Evolutionary conservation across 139 green algal genomes (phyloP), one percentile per base, ranked within the genome.

Genomic region (Haematococcus lacustris): DNA sequence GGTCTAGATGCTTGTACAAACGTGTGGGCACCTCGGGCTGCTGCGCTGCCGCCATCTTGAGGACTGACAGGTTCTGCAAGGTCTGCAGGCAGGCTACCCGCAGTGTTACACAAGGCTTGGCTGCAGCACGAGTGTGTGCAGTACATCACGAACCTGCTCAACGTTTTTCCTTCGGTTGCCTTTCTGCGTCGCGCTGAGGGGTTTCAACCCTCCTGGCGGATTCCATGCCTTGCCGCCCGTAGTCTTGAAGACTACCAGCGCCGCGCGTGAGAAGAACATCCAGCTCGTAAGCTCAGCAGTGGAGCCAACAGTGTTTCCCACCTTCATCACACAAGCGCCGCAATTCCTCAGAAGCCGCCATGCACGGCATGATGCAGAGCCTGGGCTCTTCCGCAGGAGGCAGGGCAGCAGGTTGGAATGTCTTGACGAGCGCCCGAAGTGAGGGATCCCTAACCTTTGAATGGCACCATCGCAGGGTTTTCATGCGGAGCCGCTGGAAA

Each of bases 221-320:
- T 90, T 89, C 86, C 86, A 91, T 33, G 78, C 57, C 7, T 78
- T 68, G 26, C 86, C 86, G n/a, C 86, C 86, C 1, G 76, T 89
- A 2, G 77, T 88, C 70, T 91, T 91, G 76, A 79, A 87, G 21
- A 91, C 86, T 0, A 88, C 73, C 32, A 75, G 38, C 17, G 80
- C 7, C 0, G 71, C 71, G 0, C 71, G 71, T 5, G 66, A 74
- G 71, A 87, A 85, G 59, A 85, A 90, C 82, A 89, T 87, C 0
- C 57, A n/a, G n/a, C n/a, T n/a, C n/a, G n/a, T n/a, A n/a, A n/a
- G n/a, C n/a, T n/a, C n/a, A n/a, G n/a, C n/a, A n/a, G n/a, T n/a
- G n/a, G n/a, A n/a, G n/a, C n/a, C n/a, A n/a, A n/a, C n/a, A n/a
- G n/a, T n/a, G n/a, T n/a, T n/a, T n/a, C n/a, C n/a, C n/a, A n/a